Percentiles rank a stretch among this genome's conserved stretches.
These are phyloP conservation scores for Cryptosporidium viatorum DNA, from an alignment of 169 alveolate genomes.

Conservation along the genomic window DNA sequence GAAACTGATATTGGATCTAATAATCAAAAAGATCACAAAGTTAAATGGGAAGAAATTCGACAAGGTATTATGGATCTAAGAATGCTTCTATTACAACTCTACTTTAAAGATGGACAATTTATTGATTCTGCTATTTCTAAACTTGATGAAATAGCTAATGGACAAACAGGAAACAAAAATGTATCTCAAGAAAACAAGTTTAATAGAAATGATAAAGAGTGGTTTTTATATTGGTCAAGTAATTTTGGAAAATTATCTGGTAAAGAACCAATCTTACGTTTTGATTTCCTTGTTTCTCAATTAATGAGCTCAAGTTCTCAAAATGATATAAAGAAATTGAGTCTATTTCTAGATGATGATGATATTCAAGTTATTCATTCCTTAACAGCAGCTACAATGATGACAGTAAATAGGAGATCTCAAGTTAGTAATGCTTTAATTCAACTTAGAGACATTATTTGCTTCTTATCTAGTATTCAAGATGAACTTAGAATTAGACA, in stretches of 20 bases:
- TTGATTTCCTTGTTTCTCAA: conserved; percentile 60
- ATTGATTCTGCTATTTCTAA: conserved; percentile 3
- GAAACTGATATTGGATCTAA: background rate
- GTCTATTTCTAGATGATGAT: conserved; percentile 17
- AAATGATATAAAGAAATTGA: conserved; percentile 26
- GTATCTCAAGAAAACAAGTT: background rate
- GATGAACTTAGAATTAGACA: conserved; percentile 9
- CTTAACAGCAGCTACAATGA: conserved; percentile 62
- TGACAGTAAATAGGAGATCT: conserved; percentile 61
- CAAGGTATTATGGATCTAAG: conserved; percentile 56
- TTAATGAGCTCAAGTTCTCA: conserved; percentile 43
- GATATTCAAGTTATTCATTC: conserved; percentile 58
- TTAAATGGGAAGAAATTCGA: conserved; percentile 53
- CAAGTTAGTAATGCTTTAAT: conserved; percentile 56
- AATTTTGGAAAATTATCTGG: conserved; percentile 33
- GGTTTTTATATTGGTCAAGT: conserved; percentile 31
- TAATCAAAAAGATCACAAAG: background rate
- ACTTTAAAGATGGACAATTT: conserved; percentile 40
- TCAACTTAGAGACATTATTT: conserved; percentile 54
- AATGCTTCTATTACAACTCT: conserved; percentile 16
- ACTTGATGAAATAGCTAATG: conserved; percentile 33
- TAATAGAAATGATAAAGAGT: background rate
- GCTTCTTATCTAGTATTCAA: conserved; percentile 15
- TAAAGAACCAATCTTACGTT: conserved; percentile 42
- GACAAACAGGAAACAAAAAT: background rate